A percentile compares a stretch with the other conserved stretches of the same genome.
These are phyloP conservation scores for Quercus tomentella DNA, from an alignment of 331 rosid species.

Conservation along the genomic window DNA sequence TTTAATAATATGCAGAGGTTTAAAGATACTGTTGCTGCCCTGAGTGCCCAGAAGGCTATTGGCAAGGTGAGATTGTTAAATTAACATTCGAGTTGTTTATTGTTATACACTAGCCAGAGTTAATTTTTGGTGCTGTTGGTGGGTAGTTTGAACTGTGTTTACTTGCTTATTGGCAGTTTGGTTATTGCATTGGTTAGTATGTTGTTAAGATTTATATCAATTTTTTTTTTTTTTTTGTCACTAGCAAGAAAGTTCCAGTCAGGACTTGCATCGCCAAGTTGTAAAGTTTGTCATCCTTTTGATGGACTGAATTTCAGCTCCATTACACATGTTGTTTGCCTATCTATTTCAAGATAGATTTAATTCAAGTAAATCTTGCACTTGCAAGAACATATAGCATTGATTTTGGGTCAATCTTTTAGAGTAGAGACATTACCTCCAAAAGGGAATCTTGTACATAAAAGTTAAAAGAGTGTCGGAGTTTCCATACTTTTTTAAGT, in stretches of 20 bases:
- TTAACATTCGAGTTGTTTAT: not conserved
- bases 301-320: not conserved
- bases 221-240: no score
- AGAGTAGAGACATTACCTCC: not conserved
- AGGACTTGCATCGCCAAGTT: no score
- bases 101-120: not conserved
- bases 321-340: not conserved
- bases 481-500: no score
- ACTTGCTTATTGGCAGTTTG: no score
- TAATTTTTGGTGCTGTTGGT: not conserved
- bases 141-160: no score
- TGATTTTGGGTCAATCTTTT: not conserved
- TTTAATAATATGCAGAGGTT: constrained; percentile 55
- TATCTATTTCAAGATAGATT: not conserved
- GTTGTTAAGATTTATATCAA: no score
- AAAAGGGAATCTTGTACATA: not conserved
- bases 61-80: constrained; percentile 46
- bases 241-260: no score
- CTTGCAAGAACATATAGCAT: no score
- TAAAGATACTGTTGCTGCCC: constrained; percentile 43
- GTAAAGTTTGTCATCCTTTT: no score
- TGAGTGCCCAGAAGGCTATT: constrained; percentile 65
- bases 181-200: no score
- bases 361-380: not conserved
- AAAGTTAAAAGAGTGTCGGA: no score